Base-by-base conservation (phyloP, 306 rosid species). In the Cucumis hystrix region DNA sequence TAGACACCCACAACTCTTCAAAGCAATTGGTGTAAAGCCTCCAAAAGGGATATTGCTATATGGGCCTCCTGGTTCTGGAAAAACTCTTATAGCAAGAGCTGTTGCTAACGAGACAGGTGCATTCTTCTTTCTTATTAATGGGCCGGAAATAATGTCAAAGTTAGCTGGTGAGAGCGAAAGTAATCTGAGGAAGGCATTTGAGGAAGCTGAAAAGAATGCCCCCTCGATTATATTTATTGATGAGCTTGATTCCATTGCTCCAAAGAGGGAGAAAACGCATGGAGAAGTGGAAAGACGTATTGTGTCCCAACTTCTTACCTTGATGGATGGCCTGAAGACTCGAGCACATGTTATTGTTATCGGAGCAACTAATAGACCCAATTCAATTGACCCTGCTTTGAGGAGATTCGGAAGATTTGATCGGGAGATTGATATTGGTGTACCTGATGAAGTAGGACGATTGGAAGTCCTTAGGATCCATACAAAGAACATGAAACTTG, bases 41-140 rank as follows among this genome's bases (percentile, higher is more conserved):
- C 94, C 94, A 6, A 87, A 89, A 75, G 94, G 94, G 10, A 87
- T 89, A 75, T 81, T 89, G 84, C 89, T 87, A n/a, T 85, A 86
- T 83, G 92, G 95, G 45, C 95, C 90, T 56, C 90, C 95, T 51
- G 89, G 95, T 77, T 88, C 95, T 28, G 95, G 95, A 58, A 88
- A 90, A 72, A 90, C 92, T 45, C 77, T 88, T 72, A 84, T 88
- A 61, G 90, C 90, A 25, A 86, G 89, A 83, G 95, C 92, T 70
- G 92, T 90, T 18, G 95, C 95, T 52, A 90, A 90, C 78, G 92
- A 90, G 80, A 90, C 95, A 15, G 92, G 90, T 39, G 90, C 88
- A n/a, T 90, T 90, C 84, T 90, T 88, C 88, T 85, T 90, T 81
- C 55, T 85, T 79, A 90, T 90, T 37, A 85, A 90, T 54, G 95